phyloP scores from a whole-genome alignment of 306 rosid genomes.

The Citrullus colocynthis region DNA sequence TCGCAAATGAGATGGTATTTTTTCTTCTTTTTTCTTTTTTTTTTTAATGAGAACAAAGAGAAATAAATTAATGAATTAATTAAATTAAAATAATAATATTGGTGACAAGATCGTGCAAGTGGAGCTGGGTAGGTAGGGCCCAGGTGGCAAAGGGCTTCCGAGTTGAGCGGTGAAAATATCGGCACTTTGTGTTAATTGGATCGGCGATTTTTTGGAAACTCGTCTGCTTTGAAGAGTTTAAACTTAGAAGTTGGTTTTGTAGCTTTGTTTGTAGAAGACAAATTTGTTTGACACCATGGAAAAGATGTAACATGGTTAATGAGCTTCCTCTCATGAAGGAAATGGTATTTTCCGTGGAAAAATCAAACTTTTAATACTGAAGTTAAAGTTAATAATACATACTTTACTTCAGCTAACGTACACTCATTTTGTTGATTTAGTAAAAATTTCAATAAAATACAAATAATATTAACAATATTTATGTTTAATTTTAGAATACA shows the following conservation, averaged over 20 bases:
- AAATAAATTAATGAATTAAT: background rate
- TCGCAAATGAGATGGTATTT: background rate
- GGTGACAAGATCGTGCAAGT: background rate
- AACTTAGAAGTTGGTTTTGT: too few relatives aligned
- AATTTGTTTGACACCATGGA: background rate
- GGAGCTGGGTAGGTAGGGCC: background rate
- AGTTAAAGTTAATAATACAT: too few relatives aligned
- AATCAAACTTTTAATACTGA: too few relatives aligned
- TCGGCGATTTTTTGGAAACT: background rate
- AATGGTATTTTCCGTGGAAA: too few relatives aligned
- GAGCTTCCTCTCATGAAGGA: too few relatives aligned
- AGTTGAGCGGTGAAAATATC: background rate
- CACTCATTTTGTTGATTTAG: too few relatives aligned
- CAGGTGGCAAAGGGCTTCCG: background rate
- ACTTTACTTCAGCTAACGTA: too few relatives aligned
- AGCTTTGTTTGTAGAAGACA: background rate
- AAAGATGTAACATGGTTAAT: background rate
- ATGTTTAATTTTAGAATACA: too few relatives aligned
- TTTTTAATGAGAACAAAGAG: background rate
- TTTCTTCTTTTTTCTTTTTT: background rate
- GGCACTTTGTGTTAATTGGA: background rate
- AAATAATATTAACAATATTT: too few relatives aligned
- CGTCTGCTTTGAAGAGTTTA: too few relatives aligned
- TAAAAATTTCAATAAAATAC: too few relatives aligned
- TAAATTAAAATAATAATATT: background rate